Percentiles rank a stretch among this genome's conserved stretches.
These are phyloP conservation scores for Falciphora oryzae DNA, from an alignment of 2,329 filamentous ascomycete genomes.

Conservation along the genomic window DNA sequence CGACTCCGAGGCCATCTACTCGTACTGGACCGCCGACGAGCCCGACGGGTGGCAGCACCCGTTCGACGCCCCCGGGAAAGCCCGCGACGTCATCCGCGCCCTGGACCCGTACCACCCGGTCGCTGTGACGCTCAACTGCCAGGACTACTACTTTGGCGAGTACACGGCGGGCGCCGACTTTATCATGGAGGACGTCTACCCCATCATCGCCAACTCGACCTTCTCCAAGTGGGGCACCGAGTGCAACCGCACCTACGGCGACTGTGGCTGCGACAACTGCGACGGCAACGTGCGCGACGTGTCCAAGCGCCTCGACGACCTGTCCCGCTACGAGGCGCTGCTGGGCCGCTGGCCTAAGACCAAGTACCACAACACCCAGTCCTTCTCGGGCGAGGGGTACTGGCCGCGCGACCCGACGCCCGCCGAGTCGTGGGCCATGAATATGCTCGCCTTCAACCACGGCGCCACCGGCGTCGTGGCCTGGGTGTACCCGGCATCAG, in stretches of 20 bases:
- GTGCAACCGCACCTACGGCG: constrained; percentile 54
- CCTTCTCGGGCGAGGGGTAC: constrained; percentile 41
- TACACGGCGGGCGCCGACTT: constrained; percentile 53
- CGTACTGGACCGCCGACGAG: constrained; percentile 28
- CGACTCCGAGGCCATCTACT: constrained; percentile 20
- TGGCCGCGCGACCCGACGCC: constrained; percentile 40
- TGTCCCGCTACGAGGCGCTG: constrained; percentile 32
- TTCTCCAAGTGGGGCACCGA: constrained; percentile 50
- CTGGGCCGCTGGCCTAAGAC: constrained; percentile 37
- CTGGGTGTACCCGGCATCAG: constrained; percentile 39
- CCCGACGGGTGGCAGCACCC: constrained; percentile 10
- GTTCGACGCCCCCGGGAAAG: constrained; percentile 2
- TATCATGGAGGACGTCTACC: constrained; percentile 55
- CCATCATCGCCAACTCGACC: constrained; percentile 49
- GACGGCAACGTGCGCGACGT: constrained; percentile 47
- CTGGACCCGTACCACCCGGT: constrained; percentile 58
- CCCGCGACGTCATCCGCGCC: constrained; percentile 32
- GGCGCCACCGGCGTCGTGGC: constrained; percentile 37
- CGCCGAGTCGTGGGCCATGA: constrained; percentile 39
- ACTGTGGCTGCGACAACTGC: constrained; percentile 60
- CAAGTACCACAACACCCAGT: constrained; percentile 40
- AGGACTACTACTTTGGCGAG: constrained; percentile 52
- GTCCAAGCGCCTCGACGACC: constrained; percentile 31
- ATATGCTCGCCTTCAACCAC: constrained; percentile 37
- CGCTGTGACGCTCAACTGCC: constrained; percentile 54